A percentile compares a stretch with the other conserved stretches of the same genome.
These are phyloP conservation scores for Pichia sp. DNA, from an alignment of 1,139 yeast genomes.

Conservation along the genomic window DNA sequence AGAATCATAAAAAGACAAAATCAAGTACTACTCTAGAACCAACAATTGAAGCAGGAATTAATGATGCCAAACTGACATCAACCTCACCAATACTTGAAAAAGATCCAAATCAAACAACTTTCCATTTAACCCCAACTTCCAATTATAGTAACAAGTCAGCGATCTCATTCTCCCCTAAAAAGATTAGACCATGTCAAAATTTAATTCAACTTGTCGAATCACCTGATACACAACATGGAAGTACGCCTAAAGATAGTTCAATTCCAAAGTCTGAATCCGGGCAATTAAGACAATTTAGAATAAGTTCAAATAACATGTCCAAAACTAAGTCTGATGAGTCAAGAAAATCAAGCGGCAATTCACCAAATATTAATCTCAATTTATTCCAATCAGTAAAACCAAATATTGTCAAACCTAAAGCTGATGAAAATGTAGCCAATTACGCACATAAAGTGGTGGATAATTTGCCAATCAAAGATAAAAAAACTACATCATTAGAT, in stretches of 20 bases:
- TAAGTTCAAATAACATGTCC: not conserved
- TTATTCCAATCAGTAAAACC: constrained; percentile 11
- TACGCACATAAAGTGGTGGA: not conserved
- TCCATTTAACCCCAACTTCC: not conserved
- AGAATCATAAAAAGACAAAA: constrained; percentile 4
- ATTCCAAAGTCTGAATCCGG: not conserved
- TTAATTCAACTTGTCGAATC: constrained; percentile 8
- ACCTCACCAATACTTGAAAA: not conserved
- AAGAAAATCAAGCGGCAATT: not conserved
- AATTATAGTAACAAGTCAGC: not conserved
- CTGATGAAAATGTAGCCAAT: not conserved
- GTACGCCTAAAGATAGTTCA: not conserved
- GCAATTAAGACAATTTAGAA: constrained; percentile 10
- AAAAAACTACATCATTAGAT: not conserved
- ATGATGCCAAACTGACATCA: not conserved
- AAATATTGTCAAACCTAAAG: not conserved
- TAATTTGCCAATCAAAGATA: not conserved
- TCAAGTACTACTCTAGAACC: not conserved
- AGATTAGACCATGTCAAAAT: constrained; percentile 6
- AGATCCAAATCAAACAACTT: not conserved
- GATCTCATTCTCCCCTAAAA: not conserved
- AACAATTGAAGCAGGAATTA: constrained; percentile 5
- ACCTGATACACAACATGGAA: not conserved
- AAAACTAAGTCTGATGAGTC: not conserved
- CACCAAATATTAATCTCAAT: constrained; percentile 15